Conservation (phyloP, 352 stramenopile species). For the Phytophthora fragariae region DNA sequence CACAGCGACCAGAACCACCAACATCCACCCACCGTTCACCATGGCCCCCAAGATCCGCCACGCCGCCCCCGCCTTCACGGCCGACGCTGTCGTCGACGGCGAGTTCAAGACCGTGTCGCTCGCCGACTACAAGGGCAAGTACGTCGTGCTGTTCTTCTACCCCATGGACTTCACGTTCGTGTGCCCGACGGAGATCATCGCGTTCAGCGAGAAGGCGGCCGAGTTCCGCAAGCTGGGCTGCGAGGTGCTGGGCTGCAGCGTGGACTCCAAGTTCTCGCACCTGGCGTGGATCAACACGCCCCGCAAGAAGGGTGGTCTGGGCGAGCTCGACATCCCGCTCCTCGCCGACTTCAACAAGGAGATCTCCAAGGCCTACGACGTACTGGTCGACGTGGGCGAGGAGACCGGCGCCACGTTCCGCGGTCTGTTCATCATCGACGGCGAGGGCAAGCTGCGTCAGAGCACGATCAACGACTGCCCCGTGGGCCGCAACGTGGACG, state of each 20-base stretch:
- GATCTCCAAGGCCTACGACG: slow-evolving; percentile 78
- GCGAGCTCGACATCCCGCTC: slow-evolving; percentile 91
- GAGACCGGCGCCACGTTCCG: slow-evolving; percentile 78
- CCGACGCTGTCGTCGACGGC: slow-evolving; percentile 77
- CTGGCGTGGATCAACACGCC: slow-evolving; percentile 86
- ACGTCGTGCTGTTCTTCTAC: slow-evolving; percentile 94
- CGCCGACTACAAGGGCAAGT: slow-evolving; percentile 89
- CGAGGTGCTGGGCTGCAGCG: slow-evolving; percentile 79
- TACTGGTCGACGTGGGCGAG: slow-evolving; percentile 71
- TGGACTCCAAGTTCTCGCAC: slow-evolving; percentile 90
- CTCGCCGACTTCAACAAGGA: slow-evolving; percentile 91
- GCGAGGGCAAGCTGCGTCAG: slow-evolving; percentile 78
- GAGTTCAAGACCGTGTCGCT: slow-evolving; percentile 88
- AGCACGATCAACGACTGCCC: slow-evolving; percentile 91
- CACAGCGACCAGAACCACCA: neutral
- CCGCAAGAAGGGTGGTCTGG: slow-evolving; percentile 52
- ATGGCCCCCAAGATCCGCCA: slow-evolving; percentile 76
- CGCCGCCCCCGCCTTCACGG: slow-evolving; percentile 75
- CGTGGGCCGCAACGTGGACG: slow-evolving; percentile 90
- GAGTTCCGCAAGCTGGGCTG: slow-evolving; percentile 79
- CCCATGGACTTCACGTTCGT: slow-evolving; percentile 93
- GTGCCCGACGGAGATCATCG: slow-evolving; percentile 91
- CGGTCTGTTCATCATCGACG: slow-evolving; percentile 93
- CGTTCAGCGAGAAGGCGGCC: slow-evolving; percentile 78
- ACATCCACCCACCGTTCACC: neutral